phyloP scores from a whole-genome alignment of 1,284 basidiomycete species.

The Athelia sp. region DNA sequence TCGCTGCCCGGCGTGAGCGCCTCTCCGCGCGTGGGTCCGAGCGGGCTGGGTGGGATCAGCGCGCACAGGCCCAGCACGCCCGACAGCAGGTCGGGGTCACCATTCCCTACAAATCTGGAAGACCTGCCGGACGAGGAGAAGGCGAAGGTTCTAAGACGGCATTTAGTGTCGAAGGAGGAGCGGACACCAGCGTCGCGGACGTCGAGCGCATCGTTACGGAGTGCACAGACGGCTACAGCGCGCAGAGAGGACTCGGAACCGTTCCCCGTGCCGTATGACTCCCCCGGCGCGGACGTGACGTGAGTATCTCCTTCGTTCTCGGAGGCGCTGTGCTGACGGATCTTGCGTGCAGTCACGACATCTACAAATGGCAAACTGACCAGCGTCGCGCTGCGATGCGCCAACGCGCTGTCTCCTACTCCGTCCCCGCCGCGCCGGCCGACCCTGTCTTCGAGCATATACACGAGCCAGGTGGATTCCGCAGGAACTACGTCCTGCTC shows the following conservation, averaged over 20 bases:
- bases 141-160: conserved; percentile 71
- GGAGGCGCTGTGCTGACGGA: conserved; percentile 11
- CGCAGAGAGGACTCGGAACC: conserved; percentile 51
- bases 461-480: conserved; percentile 90
- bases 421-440: conserved; percentile 48
- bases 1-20: conserved; percentile 24
- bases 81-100: conserved; percentile 22
- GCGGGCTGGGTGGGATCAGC: conserved; percentile 25
- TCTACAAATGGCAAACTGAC: conserved; percentile 91
- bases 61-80: conserved; percentile 21
- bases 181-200: conserved; percentile 26
- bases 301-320: conserved; percentile 38
- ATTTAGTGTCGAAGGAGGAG: conserved; percentile 76
- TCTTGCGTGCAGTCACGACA: conserved; percentile 58
- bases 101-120: conserved; percentile 38
- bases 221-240: conserved; percentile 17
- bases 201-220: conserved; percentile 21
- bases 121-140: conserved; percentile 77
- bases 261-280: conserved; percentile 82
- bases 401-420: conserved; percentile 69
- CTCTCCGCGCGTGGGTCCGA: conserved; percentile 13
- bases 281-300: conserved; percentile 87
- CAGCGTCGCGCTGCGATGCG: conserved; percentile 54
- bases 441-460: conserved; percentile 85
- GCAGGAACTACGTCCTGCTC: conserved; percentile 79